A percentile compares a stretch with the other conserved stretches of the same genome.
These are phyloP conservation scores for Liquidambar formosana DNA, from an alignment of 164 flowering plant genomes.

Conservation along the genomic window DNA sequence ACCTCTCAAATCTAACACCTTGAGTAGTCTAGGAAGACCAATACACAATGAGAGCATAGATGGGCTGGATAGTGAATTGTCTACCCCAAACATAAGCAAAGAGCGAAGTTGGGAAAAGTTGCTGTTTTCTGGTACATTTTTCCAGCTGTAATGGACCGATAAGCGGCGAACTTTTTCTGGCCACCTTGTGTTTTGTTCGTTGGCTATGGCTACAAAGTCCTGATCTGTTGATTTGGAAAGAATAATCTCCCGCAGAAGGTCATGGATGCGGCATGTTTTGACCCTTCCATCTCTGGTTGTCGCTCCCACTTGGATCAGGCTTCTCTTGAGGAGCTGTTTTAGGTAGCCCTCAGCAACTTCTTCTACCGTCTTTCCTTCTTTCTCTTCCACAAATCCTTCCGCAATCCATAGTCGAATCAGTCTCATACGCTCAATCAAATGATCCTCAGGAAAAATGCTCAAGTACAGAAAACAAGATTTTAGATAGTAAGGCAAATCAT, in stretches of 20 bases:
- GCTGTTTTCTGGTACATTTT: not conserved
- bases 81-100: conserved; percentile 9
- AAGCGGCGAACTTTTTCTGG: conserved; percentile 20
- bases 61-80: not conserved
- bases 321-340: conserved; percentile 17
- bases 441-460: conserved; percentile 11
- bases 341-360: conserved; percentile 26
- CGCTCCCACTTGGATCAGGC: conserved; percentile 8
- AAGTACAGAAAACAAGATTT: conserved; percentile 15
- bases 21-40: conserved; percentile 17
- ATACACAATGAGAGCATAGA: not conserved
- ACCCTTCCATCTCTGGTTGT: not conserved
- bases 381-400: conserved; percentile 10
- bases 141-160: conserved; percentile 12
- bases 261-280: conserved; percentile 12
- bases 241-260: conserved; percentile 4
- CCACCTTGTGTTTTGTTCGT: not conserved
- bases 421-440: conserved; percentile 1
- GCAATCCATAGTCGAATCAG: conserved; percentile 21
- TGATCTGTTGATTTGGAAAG: not conserved
- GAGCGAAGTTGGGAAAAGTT: conserved; percentile 9
- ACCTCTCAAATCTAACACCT: conserved; percentile 29
- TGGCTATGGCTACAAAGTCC: too few species aligned
- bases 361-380: conserved; percentile 8
- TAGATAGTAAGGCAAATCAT: conserved; percentile 17